Evolutionary conservation across 1,139 yeast species (phyloP).

Genomic region (Candida labiduridarum): DNA sequence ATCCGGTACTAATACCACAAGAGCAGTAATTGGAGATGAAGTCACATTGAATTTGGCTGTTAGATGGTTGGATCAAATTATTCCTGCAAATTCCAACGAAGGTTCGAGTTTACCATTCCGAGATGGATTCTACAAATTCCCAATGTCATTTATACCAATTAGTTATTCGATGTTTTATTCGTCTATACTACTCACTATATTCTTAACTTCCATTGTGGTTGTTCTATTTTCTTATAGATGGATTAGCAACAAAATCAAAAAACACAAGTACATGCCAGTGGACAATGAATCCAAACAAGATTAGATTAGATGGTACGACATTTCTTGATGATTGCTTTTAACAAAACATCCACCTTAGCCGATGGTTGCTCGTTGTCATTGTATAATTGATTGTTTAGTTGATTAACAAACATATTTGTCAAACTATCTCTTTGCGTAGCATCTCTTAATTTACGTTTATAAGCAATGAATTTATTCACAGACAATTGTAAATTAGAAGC

Average conservation of each 20-base stretch:
- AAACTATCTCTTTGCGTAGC: slow-evolving; percentile 42
- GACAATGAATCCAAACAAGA: slow-evolving; percentile 38
- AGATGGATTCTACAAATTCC: slow-evolving; percentile 48
- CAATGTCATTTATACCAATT: slow-evolving; percentile 31
- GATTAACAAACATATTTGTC: slow-evolving; percentile 46
- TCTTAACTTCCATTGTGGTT: slow-evolving; percentile 28
- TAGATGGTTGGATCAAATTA: slow-evolving; percentile 53
- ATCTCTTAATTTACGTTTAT: slow-evolving; percentile 45
- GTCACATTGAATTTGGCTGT: slow-evolving; percentile 61
- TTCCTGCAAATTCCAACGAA: slow-evolving; percentile 17
- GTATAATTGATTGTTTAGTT: slow-evolving; percentile 33
- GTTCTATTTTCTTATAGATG: slow-evolving; percentile 28
- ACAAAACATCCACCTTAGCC: neutral
- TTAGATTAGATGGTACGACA: slow-evolving; percentile 33
- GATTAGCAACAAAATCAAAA: slow-evolving; percentile 22
- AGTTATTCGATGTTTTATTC: slow-evolving; percentile 25
- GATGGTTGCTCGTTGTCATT: slow-evolving; percentile 14
- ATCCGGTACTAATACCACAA: slow-evolving; percentile 63
- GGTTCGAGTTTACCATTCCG: slow-evolving; percentile 34
- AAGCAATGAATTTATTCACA: slow-evolving; percentile 71
- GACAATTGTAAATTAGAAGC: slow-evolving; percentile 66
- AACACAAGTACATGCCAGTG: slow-evolving; percentile 22
- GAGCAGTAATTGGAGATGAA: slow-evolving; percentile 67
- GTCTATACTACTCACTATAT: slow-evolving; percentile 26
- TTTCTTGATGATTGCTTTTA: slow-evolving; percentile 22